phyloP scores from a whole-genome alignment of 768 basidiomycete genomes.

The Exidia glandulosa region DNA sequence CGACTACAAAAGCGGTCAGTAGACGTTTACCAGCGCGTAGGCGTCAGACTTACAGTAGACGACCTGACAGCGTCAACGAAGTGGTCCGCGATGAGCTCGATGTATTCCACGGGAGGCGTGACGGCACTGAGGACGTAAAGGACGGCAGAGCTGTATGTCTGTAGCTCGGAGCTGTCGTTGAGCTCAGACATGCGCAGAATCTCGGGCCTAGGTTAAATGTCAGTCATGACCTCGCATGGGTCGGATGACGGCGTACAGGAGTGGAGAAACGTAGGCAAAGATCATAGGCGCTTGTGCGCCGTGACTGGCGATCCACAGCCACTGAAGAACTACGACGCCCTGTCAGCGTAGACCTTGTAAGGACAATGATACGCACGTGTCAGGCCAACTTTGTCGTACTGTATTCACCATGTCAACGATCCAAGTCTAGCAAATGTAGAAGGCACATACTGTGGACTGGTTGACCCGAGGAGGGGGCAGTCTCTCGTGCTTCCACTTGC shows the following conservation, averaged over 20 bases:
- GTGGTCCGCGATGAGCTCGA: constrained; percentile 46
- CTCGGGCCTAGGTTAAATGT: constrained; percentile 48
- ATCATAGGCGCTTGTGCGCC: constrained; percentile 62
- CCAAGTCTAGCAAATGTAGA: background rate
- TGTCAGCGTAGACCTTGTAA: background rate
- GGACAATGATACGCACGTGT: constrained; percentile 43
- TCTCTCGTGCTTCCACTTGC: constrained; percentile 61
- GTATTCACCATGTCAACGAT: background rate
- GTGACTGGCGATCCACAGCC: constrained; percentile 71
- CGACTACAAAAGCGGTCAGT: constrained; percentile 37
- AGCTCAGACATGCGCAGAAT: constrained; percentile 85
- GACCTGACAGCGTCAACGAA: constrained; percentile 66
- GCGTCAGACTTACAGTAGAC: constrained; percentile 44
- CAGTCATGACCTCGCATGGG: background rate
- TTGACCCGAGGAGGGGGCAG: constrained; percentile 78
- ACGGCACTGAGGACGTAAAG: constrained; percentile 75
- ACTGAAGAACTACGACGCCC: constrained; percentile 51
- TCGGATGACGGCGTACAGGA: constrained; percentile 47
- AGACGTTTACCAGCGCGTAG: constrained; percentile 4
- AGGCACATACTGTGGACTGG: constrained; percentile 52
- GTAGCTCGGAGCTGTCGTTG: constrained; percentile 74
- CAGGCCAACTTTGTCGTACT: constrained; percentile 83
- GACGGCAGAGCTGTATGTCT: constrained; percentile 68
- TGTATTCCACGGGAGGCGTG: constrained; percentile 56
- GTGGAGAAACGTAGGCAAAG: constrained; percentile 64